Conservation (phyloP, 345 rosid species). For the Chamaenerion angustifolium region DNA sequence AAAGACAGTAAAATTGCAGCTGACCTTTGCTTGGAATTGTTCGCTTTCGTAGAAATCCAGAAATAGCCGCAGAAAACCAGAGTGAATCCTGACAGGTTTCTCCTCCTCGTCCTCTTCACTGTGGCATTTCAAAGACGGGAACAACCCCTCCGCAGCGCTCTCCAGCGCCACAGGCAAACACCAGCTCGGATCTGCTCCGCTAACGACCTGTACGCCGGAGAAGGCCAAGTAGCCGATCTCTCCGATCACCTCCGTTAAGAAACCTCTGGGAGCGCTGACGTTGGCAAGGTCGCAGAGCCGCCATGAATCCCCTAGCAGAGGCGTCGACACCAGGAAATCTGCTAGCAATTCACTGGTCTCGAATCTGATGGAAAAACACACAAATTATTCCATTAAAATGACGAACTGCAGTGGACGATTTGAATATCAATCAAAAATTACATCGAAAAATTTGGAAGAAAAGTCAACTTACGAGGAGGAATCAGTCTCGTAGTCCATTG, state of each 20-base stretch:
- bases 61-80: conserved; percentile 27
- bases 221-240: conserved; percentile 38
- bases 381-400: no score
- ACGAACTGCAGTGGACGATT: no score
- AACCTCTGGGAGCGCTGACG: conserved; percentile 6
- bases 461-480: no score
- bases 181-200: conserved; percentile 6
- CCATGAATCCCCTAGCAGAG: conserved; percentile 46
- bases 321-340: conserved; percentile 40
- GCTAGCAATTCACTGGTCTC: conserved; percentile 80
- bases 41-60: conserved; percentile 7
- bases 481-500: no score
- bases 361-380: conserved; percentile 17
- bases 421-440: no score
- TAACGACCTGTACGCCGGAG: conserved; percentile 18
- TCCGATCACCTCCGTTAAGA: conserved; percentile 18
- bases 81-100: conserved; percentile 34
- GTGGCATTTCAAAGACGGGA: conserved; percentile 19
- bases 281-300: conserved; percentile 28
- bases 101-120: conserved; percentile 23
- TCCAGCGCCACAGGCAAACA: conserved; percentile 14
- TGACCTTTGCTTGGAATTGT: conserved; percentile 13
- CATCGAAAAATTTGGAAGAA: no score
- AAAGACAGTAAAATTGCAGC: conserved; percentile 13
- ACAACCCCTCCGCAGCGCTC: conserved; percentile 8